These are phyloP conservation scores for Gloeopeniophorella convolvens DNA, from an alignment of 768 basidiomycete genomes.

Conservation along the genomic window DNA sequence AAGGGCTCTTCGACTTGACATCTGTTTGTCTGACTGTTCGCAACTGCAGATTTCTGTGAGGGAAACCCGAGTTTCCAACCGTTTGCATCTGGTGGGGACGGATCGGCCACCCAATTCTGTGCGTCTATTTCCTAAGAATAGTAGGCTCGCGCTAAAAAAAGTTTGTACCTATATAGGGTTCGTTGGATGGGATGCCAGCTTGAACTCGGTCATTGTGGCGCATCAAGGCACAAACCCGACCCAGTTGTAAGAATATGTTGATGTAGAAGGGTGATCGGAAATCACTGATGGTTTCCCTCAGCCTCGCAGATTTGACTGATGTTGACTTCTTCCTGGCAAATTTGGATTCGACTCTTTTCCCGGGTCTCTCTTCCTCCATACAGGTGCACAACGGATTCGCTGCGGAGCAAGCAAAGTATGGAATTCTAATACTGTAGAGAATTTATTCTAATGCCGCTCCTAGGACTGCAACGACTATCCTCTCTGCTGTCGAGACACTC, in stretches of 20 bases:
- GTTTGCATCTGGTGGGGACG: constrained; percentile 34
- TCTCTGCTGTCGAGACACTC: constrained; percentile 37
- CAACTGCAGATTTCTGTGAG: constrained; percentile 35
- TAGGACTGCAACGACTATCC: constrained; percentile 37
- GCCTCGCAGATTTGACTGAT: constrained; percentile 48
- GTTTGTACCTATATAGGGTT: constrained; percentile 40
- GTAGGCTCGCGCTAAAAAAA: constrained; percentile 34
- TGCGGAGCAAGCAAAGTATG: constrained; percentile 36
- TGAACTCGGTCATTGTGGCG: constrained; percentile 49
- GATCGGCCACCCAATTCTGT: constrained; percentile 4
- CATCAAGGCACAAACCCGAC: constrained; percentile 58
- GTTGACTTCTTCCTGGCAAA: constrained; percentile 33
- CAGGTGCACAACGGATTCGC: constrained; percentile 51
- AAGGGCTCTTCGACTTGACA: background rate
- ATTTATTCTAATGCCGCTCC: background rate
- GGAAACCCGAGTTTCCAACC: constrained; percentile 42
- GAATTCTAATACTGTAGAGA: background rate
- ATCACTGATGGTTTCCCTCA: constrained; percentile 19
- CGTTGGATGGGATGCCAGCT: constrained; percentile 48
- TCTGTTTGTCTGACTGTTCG: background rate
- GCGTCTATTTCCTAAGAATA: background rate
- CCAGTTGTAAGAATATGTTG: constrained; percentile 35
- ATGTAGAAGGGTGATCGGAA: background rate
- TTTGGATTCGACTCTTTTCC: constrained; percentile 46
- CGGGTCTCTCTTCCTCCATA: constrained; percentile 40